Evolutionary conservation across 768 basidiomycete genomes (phyloP), one percentile per base, ranked within the genome.

Genomic region (Crassisporium funariophilum): DNA sequence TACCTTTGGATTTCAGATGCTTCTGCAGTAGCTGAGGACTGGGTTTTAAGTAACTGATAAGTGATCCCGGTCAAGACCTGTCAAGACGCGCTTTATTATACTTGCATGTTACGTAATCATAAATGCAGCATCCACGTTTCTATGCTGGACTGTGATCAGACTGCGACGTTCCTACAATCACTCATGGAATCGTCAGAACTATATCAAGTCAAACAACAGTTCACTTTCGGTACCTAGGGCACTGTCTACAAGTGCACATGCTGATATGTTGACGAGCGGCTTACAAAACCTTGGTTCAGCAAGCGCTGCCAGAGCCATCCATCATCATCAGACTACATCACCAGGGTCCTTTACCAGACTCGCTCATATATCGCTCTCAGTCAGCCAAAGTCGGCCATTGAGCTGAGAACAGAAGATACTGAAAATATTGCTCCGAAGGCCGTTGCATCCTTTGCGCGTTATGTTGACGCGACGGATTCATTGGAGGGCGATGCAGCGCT

Each of bases 291-390:
- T 70, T 91, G 41, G 67, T 77, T 31, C 70, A 75, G 40, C 59
- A 79, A 41, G 56, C 79, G 1, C 65, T 83, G 3, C 88, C 88
- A 3, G 79, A 83, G 48, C n/a, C n/a, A n/a, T n/a, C 58, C 76
- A 37, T 73, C 75, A 22, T 85, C 86, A 4, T 70, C 80, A 12
- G 84, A 89, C 56, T 87, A 86, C 62, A 66, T 68, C 8, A 77
- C 81, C 4, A 78, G 76, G 4, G 58, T 88, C n/a, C 67, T 92
- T 21, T 92, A 90, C 73, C 80, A 88, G 67, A 82, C 86, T 27
- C 86, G 91, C 46, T 81, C 91, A 2, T 74, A 82, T 55, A 81
- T 94, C 45, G 89, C 91, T 1, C 76, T 87, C 4, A 72, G 79
- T 38, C 72, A 87, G 49, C 65, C 85, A 5, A 59, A 77, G 35